These are phyloP conservation scores for Cynara cardunculus DNA, from an alignment of 129 eudicot species.

Conservation along the genomic window DNA sequence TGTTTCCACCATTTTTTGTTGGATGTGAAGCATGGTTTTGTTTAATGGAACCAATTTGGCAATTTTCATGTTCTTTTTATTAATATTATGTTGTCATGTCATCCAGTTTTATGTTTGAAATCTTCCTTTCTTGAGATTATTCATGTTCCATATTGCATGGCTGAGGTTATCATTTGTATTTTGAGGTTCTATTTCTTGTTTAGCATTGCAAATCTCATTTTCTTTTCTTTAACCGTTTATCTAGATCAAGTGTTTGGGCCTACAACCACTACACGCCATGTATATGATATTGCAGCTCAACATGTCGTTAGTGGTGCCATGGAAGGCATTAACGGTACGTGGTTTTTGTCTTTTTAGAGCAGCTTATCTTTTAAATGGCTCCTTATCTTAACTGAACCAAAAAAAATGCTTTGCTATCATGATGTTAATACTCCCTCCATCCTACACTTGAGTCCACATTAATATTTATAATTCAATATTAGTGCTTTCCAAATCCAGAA, in stretches of 20 bases:
- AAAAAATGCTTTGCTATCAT: neutral
- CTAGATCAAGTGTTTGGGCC: constrained; percentile 87
- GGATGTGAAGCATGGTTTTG: neutral
- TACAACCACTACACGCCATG: constrained; percentile 81
- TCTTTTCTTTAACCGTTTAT: neutral
- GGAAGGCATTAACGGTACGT: constrained; percentile 78
- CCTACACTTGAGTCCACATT: neutral
- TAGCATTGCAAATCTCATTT: neutral
- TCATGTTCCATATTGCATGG: neutral
- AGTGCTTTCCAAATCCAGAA: neutral
- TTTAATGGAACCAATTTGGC: neutral
- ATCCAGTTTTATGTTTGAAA: neutral
- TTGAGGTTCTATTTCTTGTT: neutral
- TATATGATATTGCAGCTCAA: constrained; percentile 81
- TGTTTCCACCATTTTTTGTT: neutral
- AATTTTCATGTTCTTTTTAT: neutral
- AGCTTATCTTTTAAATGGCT: neutral
- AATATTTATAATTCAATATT: neutral
- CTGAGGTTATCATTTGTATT: neutral
- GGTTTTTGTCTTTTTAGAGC: constrained; percentile 2
- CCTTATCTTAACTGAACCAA: neutral
- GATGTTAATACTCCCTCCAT: neutral
- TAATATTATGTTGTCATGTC: neutral
- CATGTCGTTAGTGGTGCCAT: constrained; percentile 74
- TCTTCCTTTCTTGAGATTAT: neutral